phyloP scores from a whole-genome alignment of 2,329 filamentous ascomycete species.

The Tolypocladium nubicola region DNA sequence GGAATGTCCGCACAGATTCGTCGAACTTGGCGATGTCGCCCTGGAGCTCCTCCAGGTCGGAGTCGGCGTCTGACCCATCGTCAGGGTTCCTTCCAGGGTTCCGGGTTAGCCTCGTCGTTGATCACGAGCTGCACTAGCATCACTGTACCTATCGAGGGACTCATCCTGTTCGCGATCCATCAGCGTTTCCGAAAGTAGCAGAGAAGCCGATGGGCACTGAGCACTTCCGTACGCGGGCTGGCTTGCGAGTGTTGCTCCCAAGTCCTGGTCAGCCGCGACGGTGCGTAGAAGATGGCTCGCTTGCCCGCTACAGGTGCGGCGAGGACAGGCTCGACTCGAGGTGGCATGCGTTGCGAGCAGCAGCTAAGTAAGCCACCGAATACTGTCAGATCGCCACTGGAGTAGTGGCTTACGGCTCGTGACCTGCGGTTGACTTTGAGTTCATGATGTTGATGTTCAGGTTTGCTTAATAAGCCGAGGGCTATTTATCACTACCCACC shows the following conservation, averaged over 20 bases:
- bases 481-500: too few relatives aligned
- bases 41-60: slow-evolving; percentile 32
- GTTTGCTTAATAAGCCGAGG: too few relatives aligned
- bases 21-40: slow-evolving; percentile 32
- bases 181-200: not conserved
- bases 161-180: not conserved
- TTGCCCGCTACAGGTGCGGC: not conserved
- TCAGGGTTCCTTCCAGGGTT: slow-evolving; percentile 8
- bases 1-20: slow-evolving; percentile 28
- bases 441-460: not conserved
- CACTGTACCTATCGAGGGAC: not conserved
- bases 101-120: not conserved
- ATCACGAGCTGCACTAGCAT: not conserved
- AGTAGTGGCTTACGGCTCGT: not conserved
- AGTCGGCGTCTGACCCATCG: slow-evolving; percentile 29
- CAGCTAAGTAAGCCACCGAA: not conserved
- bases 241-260: not conserved
- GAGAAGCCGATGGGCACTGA: not conserved
- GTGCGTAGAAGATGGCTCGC: not conserved
- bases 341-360: not conserved
- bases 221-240: not conserved
- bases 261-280: not conserved
- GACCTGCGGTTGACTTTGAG: not conserved
- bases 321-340: not conserved
- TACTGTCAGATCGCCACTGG: not conserved